Base-by-base conservation (phyloP, 257 asterid genomes). In the Ilex aquifolium region DNA sequence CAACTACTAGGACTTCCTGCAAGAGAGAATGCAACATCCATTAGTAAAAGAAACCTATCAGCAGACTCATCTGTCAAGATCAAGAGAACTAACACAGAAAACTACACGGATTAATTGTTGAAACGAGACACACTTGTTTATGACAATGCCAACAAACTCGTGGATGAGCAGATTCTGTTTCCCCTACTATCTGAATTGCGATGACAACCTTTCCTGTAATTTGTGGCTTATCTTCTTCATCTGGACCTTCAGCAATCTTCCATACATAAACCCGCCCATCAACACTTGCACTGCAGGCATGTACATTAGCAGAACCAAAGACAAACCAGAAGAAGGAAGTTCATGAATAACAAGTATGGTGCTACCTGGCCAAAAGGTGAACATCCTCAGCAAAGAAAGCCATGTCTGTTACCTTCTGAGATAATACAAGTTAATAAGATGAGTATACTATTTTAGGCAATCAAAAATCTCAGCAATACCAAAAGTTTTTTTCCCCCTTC, bases 121-220 rank as follows among this genome's bases (percentile, higher is more conserved):
- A 53, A 65, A 65, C 49, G 29, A 50, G 11, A 67, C 44, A 59
- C 80, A 93, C 99, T 78, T 93, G 97, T 70, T 93, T 93, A 82
- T 90, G 96, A 68, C 97, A 90, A 70, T 93, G 99, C 99, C 99
- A 93, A 76, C 99, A 93, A 74, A 93, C 90, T 72, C 96, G 82
- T 55, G 99, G 97, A 70, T 90, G 99, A 63, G 84, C 88, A 52
- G 91, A 74, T 68, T 85, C 89, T 79, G 84, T 88, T 53, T 87
- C 95, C 69, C 95, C 96, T n/a, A 79, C 79, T 69, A 93, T 76
- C 32, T 93, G 96, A 63, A 93, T 71, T 58, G 99, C 96, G 71
- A 82, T 72, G 56, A 85, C 80, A 52, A 82, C 76, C 84, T 70
- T 83, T 65, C 95, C 97, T 29, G 85, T 77, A 69, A 93, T 90